Conservation (phyloP, 495 filamentous ascomycete genomes). For the Podospora appendiculata region DNA sequence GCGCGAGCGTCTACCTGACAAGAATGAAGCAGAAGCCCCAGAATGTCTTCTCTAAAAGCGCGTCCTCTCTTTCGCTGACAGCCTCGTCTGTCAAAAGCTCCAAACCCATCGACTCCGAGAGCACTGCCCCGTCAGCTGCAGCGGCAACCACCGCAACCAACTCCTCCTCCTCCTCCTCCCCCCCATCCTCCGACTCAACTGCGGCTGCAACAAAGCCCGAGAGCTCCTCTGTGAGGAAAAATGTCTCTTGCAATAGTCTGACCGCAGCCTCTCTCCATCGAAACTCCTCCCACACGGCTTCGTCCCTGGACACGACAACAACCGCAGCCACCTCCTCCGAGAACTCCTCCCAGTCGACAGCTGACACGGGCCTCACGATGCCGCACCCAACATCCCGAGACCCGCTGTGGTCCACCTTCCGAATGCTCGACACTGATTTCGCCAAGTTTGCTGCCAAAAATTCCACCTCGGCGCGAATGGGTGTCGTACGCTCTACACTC, state of each 20-base stretch:
- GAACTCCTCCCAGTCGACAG: constrained; percentile 52
- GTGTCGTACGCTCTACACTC: constrained; percentile 67
- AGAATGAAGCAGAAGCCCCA: constrained; percentile 36
- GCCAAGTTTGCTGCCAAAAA: constrained; percentile 70
- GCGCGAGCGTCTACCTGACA: constrained; percentile 30
- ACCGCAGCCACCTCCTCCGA: constrained; percentile 42
- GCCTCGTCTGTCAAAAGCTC: constrained; percentile 21
- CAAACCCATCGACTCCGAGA: constrained; percentile 2
- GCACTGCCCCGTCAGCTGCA: neutral
- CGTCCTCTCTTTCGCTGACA: constrained; percentile 12
- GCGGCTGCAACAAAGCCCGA: constrained; percentile 2
- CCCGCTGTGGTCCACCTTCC: constrained; percentile 84
- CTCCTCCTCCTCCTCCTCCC: neutral
- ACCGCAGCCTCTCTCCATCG: constrained; percentile 36
- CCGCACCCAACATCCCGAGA: constrained; percentile 54
- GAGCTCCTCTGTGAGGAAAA: constrained; percentile 4
- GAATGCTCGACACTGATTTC: constrained; percentile 73
- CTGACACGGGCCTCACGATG: constrained; percentile 26
- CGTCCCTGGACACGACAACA: constrained; percentile 38
- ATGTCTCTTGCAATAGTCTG: constrained; percentile 15
- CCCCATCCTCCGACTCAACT: neutral
- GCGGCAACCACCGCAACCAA: neutral
- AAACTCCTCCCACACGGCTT: constrained; percentile 39
- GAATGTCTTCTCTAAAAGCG: constrained; percentile 24
- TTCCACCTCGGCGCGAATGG: constrained; percentile 69